These are phyloP conservation scores for Pichia sp. DNA, from an alignment of 1,139 yeast species.

Conservation along the genomic window DNA sequence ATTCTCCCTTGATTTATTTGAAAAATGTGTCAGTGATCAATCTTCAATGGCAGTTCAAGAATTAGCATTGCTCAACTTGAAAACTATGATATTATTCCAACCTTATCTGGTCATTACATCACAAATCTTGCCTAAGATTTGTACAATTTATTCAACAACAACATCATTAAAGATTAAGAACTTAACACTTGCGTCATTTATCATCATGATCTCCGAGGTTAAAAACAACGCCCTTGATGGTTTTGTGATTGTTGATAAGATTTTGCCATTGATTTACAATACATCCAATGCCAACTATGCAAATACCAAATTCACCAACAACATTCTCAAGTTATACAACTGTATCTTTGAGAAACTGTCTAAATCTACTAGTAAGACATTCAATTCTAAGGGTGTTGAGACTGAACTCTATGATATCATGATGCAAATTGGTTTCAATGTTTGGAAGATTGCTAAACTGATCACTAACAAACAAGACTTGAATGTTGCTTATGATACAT, in stretches of 20 bases:
- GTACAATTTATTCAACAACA: conserved; percentile 76
- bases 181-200: conserved; percentile 65
- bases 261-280: conserved; percentile 62
- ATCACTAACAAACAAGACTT: conserved; percentile 19
- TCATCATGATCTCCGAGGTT: conserved; percentile 47
- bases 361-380: conserved; percentile 20
- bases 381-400: conserved; percentile 29
- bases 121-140: conserved; percentile 67
- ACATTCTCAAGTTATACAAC: conserved; percentile 29
- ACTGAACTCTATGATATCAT: conserved; percentile 29
- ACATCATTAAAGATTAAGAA: conserved; percentile 77
- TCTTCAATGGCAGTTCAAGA: conserved; percentile 29
- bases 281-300: conserved; percentile 30
- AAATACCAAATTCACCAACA: conserved; percentile 30
- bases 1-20: conserved; percentile 29
- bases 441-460: conserved; percentile 31
- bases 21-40: conserved; percentile 25
- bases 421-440: conserved; percentile 31
- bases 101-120: conserved; percentile 74
- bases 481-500: conserved; percentile 11
- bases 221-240: conserved; percentile 61
- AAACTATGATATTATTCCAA: conserved; percentile 57
- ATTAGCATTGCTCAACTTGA: conserved; percentile 53
- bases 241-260: conserved; percentile 68
- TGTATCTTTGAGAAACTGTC: conserved; percentile 28